Base-by-base conservation (phyloP, 129 eudicot species). In the Helichrysum umbraculigerum region DNA sequence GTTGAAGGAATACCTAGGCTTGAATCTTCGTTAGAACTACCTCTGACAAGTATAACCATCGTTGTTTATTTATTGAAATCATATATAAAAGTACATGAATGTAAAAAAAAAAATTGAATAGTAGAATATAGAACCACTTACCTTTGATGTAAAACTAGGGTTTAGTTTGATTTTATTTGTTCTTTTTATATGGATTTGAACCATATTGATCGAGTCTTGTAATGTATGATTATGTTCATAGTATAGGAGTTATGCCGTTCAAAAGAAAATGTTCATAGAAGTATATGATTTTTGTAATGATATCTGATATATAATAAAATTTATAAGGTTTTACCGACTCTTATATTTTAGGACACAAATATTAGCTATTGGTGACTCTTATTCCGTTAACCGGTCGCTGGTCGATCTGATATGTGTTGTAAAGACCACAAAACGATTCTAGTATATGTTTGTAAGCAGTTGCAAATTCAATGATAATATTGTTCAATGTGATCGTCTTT, bases 1-100 rank as follows among this genome's bases (percentile, higher is more conserved):
- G n/a, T 62, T 89, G 73, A 85, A 73, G 89, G 90, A 79, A 12
- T 91, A 77, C 66, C 68, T 91, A 9, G 78, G 84, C 22, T 29
- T 80, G 68, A 37, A 74, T 42, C 37, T 32, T 67, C 71, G 19
- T 47, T 73, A 35, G 6, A 50, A 34, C 62, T 7, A 7, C 16
- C 10, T 41, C 6, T 29, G 34, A 28, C 47, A 9, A 51, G 15
- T 2, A n/a, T 5, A 54, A 30, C 33, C 41, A 11, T 47, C 19
- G 54, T 74, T 20, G 64, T 74, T 80, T 33, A 25, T 80, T 63
- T 56, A 41, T 50, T 80, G 41, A 80, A 63, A 28, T 29, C 4
- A 30, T 25, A 30, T 25, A 57, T 80, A 33, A 58, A 41, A n/a
- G 34, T 63, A 34, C 8, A 20, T 6, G 19, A 1, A 42, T n/a